A percentile compares a stretch with the other conserved stretches of the same genome.
These are phyloP conservation scores for Vickermania spadyakhi DNA, from an alignment of 208 protist genomes.

Conservation along the genomic window DNA sequence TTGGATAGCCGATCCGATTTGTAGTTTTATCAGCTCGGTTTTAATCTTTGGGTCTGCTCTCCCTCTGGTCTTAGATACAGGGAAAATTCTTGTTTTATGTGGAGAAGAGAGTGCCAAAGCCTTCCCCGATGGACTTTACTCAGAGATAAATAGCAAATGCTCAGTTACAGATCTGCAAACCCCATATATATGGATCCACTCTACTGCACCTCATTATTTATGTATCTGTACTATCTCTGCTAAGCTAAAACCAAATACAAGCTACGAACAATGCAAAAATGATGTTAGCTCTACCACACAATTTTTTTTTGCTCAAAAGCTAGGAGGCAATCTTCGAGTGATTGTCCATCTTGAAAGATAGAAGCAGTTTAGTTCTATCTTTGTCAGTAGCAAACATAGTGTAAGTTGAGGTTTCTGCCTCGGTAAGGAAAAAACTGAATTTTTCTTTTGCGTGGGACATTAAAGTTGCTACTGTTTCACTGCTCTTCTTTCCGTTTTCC, in stretches of 20 bases:
- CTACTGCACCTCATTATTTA: constrained; percentile 45
- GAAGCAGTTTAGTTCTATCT: no score
- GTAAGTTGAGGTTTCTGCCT: background rate
- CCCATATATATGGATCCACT: constrained; percentile 46
- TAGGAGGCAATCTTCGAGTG: background rate
- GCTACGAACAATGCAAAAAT: background rate
- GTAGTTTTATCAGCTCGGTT: constrained; percentile 48
- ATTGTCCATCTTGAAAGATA: background rate
- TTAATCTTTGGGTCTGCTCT: constrained; percentile 68
- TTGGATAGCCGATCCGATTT: constrained; percentile 71
- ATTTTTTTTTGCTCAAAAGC: background rate
- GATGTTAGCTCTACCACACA: constrained; percentile 3
- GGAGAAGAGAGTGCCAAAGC: constrained; percentile 12
- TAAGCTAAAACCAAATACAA: constrained; percentile 9
- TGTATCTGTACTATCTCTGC: constrained; percentile 29
- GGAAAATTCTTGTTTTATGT: constrained; percentile 58
- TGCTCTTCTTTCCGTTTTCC: constrained; percentile 13
- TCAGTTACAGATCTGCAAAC: constrained; percentile 24
- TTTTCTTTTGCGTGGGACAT: constrained; percentile 6
- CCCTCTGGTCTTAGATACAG: constrained; percentile 68
- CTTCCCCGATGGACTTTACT: constrained; percentile 12
- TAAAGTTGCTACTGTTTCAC: constrained; percentile 8
- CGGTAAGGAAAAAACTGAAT: constrained; percentile 8
- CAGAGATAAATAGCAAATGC: constrained; percentile 14
- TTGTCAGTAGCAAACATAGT: background rate